Conservation (phyloP, 306 rosid species). For the Pueraria montana region DNA sequence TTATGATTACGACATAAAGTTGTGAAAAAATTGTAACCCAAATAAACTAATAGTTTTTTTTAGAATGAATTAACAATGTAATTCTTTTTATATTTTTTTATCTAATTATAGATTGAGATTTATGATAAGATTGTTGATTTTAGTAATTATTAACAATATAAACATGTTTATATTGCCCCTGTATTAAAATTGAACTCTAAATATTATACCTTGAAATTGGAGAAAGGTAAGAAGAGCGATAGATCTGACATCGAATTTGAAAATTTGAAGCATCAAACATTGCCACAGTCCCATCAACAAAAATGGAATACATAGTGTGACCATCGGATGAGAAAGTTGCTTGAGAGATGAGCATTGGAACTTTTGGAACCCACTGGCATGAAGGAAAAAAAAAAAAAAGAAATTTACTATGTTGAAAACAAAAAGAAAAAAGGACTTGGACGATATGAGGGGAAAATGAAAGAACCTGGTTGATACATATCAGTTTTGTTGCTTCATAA, state of each 20-base stretch:
- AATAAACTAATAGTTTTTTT: too few species aligned
- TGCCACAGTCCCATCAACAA: constrained; percentile 45
- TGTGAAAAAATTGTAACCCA: too few species aligned
- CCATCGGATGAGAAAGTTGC: constrained; percentile 59
- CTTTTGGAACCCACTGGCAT: constrained; percentile 51
- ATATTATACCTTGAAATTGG: constrained; percentile 46
- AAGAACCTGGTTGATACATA: constrained; percentile 48
- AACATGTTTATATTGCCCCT: too few species aligned
- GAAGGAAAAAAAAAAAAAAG: background rate
- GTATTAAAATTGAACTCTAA: background rate
- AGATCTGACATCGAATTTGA: constrained; percentile 30
- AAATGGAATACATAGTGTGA: constrained; percentile 47
- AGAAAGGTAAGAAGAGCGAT: constrained; percentile 45
- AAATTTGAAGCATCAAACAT: constrained; percentile 49
- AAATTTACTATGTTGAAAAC: background rate
- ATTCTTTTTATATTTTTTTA: too few species aligned
- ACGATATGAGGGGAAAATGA: background rate
- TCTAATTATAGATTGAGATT: too few species aligned
- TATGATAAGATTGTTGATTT: too few species aligned
- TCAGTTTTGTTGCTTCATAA: constrained; percentile 48
- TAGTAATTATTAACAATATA: background rate
- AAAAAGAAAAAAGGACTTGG: background rate
- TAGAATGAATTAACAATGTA: too few species aligned
- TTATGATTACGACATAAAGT: too few species aligned
- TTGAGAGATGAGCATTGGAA: constrained; percentile 34